phyloP scores from a whole-genome alignment of 2,329 filamentous ascomycete species.

The Microsporum audouinii region DNA sequence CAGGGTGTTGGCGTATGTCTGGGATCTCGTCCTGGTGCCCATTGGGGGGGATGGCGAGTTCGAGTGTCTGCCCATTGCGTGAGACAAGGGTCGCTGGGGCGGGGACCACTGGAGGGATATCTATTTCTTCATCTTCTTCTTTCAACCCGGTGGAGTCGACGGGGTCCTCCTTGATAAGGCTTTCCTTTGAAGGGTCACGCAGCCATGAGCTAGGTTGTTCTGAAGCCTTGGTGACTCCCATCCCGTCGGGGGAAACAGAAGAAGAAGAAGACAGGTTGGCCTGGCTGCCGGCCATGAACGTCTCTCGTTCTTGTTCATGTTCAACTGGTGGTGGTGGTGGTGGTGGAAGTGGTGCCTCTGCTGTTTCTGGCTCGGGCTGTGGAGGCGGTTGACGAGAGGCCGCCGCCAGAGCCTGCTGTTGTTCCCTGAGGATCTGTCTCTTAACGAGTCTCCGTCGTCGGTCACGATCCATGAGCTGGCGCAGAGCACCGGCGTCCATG shows the following conservation, averaged over 20 bases:
- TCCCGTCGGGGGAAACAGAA: neutral
- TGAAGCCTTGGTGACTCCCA: neutral
- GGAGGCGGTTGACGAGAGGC: neutral
- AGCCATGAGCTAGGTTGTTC: slow-evolving; percentile 22
- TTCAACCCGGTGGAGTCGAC: neutral
- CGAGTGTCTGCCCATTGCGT: neutral
- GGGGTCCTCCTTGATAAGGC: slow-evolving; percentile 12
- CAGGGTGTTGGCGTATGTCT: slow-evolving; percentile 43
- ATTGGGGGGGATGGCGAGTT: slow-evolving; percentile 32
- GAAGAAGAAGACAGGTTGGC: neutral
- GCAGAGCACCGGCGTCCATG: slow-evolving; percentile 69
- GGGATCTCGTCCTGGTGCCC: neutral
- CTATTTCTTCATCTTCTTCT: neutral
- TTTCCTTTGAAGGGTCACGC: slow-evolving; percentile 25
- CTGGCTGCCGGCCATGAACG: neutral
- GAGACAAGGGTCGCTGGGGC: neutral
- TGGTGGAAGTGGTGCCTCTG: too few relatives aligned
- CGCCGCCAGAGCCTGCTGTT: neutral
- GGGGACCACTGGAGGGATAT: neutral
- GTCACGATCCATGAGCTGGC: slow-evolving; percentile 85
- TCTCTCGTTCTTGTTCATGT: neutral
- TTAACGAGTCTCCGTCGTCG: slow-evolving; percentile 48
- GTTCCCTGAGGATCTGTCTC: slow-evolving; percentile 2
- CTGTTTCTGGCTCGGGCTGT: too few relatives aligned
- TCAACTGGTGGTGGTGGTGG: neutral